Evolutionary conservation across 2,329 filamentous ascomycete genomes (phyloP).

Genomic region (Xylaria sp.): DNA sequence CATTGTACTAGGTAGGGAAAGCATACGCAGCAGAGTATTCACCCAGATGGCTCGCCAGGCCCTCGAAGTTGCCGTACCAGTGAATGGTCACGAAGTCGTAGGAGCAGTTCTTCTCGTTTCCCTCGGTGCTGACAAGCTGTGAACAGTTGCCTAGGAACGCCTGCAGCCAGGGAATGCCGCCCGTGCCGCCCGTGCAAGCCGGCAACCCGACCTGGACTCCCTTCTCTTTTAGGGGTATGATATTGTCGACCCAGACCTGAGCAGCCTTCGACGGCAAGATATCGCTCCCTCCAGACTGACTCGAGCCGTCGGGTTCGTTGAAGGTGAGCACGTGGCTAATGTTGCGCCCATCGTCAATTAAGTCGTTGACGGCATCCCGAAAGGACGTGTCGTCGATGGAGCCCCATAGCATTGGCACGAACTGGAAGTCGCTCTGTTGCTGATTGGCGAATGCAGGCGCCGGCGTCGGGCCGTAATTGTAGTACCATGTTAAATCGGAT

Average conservation of each 20-base stretch:
- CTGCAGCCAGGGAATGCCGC: slow-evolving; percentile 72
- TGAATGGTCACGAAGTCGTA: slow-evolving; percentile 72
- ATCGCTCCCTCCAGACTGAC: slow-evolving; percentile 68
- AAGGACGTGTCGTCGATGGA: slow-evolving; percentile 68
- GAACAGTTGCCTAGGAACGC: slow-evolving; percentile 74
- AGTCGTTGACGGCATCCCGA: slow-evolving; percentile 64
- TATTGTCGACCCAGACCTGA: slow-evolving; percentile 73
- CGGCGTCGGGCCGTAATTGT: slow-evolving; percentile 75
- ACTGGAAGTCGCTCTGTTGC: slow-evolving; percentile 70
- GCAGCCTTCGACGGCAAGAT: slow-evolving; percentile 71
- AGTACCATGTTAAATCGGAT: slow-evolving; percentile 81
- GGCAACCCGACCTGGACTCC: slow-evolving; percentile 77
- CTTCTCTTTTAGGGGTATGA: slow-evolving; percentile 72
- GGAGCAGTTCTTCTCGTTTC: slow-evolving; percentile 62
- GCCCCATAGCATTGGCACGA: slow-evolving; percentile 86
- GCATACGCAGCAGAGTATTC: slow-evolving; percentile 60
- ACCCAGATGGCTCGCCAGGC: slow-evolving; percentile 73
- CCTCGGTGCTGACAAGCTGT: slow-evolving; percentile 61
- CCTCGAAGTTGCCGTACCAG: slow-evolving; percentile 76
- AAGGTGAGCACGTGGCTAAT: slow-evolving; percentile 77
- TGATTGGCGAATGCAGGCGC: slow-evolving; percentile 61
- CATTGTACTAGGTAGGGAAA: background rate
- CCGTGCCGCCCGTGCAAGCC: slow-evolving; percentile 70
- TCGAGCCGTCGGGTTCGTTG: slow-evolving; percentile 78
- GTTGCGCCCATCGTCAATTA: slow-evolving; percentile 64